phyloP scores from a whole-genome alignment of 768 basidiomycete genomes.

The Agrocybe chaxingu region DNA sequence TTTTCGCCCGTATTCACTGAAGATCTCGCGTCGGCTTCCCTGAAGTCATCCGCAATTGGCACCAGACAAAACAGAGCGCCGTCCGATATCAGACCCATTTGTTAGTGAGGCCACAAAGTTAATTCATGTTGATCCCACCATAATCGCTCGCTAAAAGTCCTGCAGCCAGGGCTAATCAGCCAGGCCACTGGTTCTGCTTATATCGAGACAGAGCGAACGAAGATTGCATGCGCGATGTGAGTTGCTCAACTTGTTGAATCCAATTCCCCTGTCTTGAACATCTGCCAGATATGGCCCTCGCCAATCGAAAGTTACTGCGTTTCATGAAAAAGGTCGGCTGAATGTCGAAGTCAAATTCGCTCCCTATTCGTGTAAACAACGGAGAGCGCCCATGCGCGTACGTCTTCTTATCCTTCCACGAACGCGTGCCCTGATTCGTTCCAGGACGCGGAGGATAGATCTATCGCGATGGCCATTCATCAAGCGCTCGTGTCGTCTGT shows the following conservation, averaged over 20 bases:
- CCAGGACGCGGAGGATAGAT: constrained; percentile 93
- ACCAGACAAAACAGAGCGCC: constrained; percentile 49
- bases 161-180: constrained; percentile 85
- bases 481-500: constrained; percentile 84
- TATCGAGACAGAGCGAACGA: constrained; percentile 87
- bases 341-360: constrained; percentile 97
- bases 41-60: constrained; percentile 17
- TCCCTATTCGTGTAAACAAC: constrained; percentile 79
- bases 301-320: constrained; percentile 75
- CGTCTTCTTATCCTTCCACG: constrained; percentile 24
- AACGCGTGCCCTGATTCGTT: constrained; percentile 14
- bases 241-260: constrained; percentile 25
- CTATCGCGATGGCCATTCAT: constrained; percentile 77
- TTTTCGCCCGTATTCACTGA: constrained; percentile 58
- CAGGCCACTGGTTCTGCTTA: constrained; percentile 98
- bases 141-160: constrained; percentile 46
- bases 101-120: constrained; percentile 40
- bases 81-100: constrained; percentile 80
- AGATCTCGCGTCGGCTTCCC: constrained; percentile 29
- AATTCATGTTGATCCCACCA: constrained; percentile 4
- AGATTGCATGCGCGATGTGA: constrained; percentile 95
- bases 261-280: constrained; percentile 8
- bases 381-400: constrained; percentile 86
- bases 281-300: constrained; percentile 73
- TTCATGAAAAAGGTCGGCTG: constrained; percentile 83